Base-by-base conservation (phyloP, 2,329 filamentous ascomycete species). In the Microsporum canis region DNA sequence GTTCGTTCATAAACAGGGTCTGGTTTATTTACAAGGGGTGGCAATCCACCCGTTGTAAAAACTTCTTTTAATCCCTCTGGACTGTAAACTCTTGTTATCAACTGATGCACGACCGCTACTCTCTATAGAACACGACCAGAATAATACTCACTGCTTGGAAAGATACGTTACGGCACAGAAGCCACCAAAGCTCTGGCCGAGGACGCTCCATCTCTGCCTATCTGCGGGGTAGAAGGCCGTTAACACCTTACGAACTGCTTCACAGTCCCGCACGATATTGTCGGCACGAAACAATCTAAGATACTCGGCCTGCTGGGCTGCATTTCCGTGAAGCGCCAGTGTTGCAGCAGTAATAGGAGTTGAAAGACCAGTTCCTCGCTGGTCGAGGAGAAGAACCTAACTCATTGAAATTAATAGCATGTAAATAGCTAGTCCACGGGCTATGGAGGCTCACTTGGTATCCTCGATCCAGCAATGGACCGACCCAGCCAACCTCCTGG, bases 121-220 rank as follows among this genome's bases (percentile, higher is more conserved):
- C 17, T 12, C 7, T 36, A 12, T 29, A 33, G 23, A 14, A 29
- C 7, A n/a, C 23, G 7, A 3, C 14, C 29, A 10, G 34, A 41
- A 39, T n/a, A 3, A 27, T 60, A 73, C 77, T 70, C 66, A 80
- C 77, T 79, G 86, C 71, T 88, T 85, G 1, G 88, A 94, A 14
- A 97, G 81, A 72, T 96, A 97, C 5, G 88, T 92, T 38, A 90
- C 79, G 56, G 80, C 82, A 69, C 91, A 89, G 73, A 96, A 96
- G 0, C 92, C 92, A 43, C 92, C 92, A 72, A 95, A 97, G 14
- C 87, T 91, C 75, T 96, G 92, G 6, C 92, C 92, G 64, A 95
- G 87, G 34, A 94, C 82, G 62, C 85, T 88, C 92, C 91, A 96
- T 71, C 86, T 85, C 71, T 85, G 83, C 70, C 88, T 85, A 56